Percentiles rank a stretch among this genome's conserved stretches.
Conservation (phyloP, 192 early-diverging fungal species). For the Backusella luteola region DNA sequence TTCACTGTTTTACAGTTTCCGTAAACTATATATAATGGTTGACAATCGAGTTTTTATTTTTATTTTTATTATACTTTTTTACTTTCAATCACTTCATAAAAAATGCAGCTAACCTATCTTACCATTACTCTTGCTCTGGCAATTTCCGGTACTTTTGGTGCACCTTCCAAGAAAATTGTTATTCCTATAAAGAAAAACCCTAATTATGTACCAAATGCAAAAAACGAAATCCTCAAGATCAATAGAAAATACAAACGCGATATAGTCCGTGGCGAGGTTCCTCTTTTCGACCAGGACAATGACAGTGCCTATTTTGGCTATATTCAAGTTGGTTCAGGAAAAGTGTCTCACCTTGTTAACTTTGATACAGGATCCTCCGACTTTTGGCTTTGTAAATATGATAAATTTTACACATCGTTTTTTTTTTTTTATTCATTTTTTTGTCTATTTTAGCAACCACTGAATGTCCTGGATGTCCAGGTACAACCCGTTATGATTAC, state of each 20-base stretch:
- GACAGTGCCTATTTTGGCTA: constrained; percentile 58
- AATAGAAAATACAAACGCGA: background rate
- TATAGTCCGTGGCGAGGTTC: background rate
- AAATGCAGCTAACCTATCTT: too few relatives aligned
- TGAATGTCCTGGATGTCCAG: constrained; percentile 12
- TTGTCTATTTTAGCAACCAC: constrained; percentile 18
- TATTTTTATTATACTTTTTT: too few relatives aligned
- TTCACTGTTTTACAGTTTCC: too few relatives aligned
- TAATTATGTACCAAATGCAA: background rate
- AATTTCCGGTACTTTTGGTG: background rate
- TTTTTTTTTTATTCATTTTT: too few relatives aligned
- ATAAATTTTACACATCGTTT: too few relatives aligned
- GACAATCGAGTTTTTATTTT: too few relatives aligned
- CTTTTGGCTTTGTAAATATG: constrained; percentile 49
- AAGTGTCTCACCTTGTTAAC: constrained; percentile 59
- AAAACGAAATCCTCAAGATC: background rate
- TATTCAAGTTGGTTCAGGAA: constrained; percentile 59
- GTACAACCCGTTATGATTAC: constrained; percentile 32
- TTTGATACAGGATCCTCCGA: constrained; percentile 72
- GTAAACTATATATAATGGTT: too few relatives aligned
- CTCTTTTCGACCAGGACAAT: constrained; percentile 17
- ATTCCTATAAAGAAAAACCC: background rate
- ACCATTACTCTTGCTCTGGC: background rate
- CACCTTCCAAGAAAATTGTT: background rate
- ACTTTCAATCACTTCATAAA: too few relatives aligned